Percentiles rank a stretch among this genome's conserved stretches.
Conservation (phyloP, 2,329 filamentous ascomycete genomes). For the Rhytidhysteron rufulum region DNA sequence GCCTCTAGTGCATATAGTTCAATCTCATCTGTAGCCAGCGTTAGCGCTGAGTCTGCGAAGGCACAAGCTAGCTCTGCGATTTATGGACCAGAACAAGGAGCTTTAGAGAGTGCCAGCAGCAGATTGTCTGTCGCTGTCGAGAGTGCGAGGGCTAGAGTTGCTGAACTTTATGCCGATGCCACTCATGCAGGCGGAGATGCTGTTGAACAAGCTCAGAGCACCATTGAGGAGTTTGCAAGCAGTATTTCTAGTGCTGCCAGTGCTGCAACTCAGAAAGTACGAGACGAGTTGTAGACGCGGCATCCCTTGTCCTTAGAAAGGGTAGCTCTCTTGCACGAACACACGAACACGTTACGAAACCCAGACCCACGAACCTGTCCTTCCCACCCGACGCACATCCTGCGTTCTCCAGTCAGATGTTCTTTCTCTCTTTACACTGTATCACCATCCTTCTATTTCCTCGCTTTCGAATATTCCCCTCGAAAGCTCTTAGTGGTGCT, state of each 20-base stretch:
- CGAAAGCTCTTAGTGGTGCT: no score
- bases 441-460: background rate
- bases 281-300: slow-evolving; percentile 49
- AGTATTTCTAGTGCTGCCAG: slow-evolving; percentile 34
- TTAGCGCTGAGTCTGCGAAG: slow-evolving; percentile 15
- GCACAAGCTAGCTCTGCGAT: slow-evolving; percentile 41
- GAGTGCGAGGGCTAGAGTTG: slow-evolving; percentile 42
- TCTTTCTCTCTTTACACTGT: no score
- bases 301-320: background rate
- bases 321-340: no score
- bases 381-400: background rate
- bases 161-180: slow-evolving; percentile 35
- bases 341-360: background rate
- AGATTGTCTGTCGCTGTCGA: slow-evolving; percentile 40
- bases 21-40: slow-evolving; percentile 41
- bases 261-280: slow-evolving; percentile 39
- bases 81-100: slow-evolving; percentile 46
- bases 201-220: slow-evolving; percentile 34
- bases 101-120: slow-evolving; percentile 43
- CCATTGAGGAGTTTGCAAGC: slow-evolving; percentile 46
- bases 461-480: background rate
- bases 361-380: background rate
- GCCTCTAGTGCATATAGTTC: slow-evolving; percentile 45
- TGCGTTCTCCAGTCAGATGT: background rate
- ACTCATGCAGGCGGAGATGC: slow-evolving; percentile 23